A percentile compares a stretch with the other conserved stretches of the same genome.
phyloP scores from a whole-genome alignment of 208 protist genomes.

The Wallacemonas sp. region DNA sequence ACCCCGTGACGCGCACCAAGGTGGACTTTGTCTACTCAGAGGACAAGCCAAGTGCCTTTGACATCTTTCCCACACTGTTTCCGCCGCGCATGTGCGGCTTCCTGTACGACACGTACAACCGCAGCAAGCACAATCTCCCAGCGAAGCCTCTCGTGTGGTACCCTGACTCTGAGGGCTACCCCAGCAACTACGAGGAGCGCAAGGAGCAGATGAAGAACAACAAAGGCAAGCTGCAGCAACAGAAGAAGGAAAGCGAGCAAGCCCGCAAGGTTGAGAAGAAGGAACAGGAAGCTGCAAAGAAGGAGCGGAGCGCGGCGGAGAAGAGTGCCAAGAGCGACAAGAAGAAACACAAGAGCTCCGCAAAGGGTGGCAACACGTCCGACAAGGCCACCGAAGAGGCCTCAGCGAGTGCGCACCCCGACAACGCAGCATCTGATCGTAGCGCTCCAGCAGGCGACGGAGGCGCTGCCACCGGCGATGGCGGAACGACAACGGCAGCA shows the following conservation, averaged over 20 bases:
- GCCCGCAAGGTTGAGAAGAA: constrained; percentile 18
- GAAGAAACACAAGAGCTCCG: constrained; percentile 23
- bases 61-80: constrained; percentile 71
- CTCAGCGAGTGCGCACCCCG: not conserved
- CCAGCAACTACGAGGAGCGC: constrained; percentile 33
- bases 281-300: constrained; percentile 17
- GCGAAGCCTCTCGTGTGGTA: constrained; percentile 57
- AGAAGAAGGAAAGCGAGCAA: constrained; percentile 22
- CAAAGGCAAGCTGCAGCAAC: constrained; percentile 36
- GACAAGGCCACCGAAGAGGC: constrained; percentile 17
- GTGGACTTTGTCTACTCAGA: constrained; percentile 80
- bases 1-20: constrained; percentile 79
- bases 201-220: constrained; percentile 36
- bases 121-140: constrained; percentile 59
- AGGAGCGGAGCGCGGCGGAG: not conserved
- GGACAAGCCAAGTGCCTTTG: constrained; percentile 49
- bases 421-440: too few species aligned
- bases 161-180: constrained; percentile 44
- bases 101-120: constrained; percentile 71
- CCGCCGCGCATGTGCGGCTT: constrained; percentile 48
- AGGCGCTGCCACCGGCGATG: too few species aligned
- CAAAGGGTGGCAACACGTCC: constrained; percentile 1
- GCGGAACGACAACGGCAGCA: too few species aligned
- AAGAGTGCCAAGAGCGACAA: constrained; percentile 25
- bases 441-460: too few species aligned